These are phyloP conservation scores for Exidia glandulosa DNA, from an alignment of 768 basidiomycete species.

Conservation along the genomic window DNA sequence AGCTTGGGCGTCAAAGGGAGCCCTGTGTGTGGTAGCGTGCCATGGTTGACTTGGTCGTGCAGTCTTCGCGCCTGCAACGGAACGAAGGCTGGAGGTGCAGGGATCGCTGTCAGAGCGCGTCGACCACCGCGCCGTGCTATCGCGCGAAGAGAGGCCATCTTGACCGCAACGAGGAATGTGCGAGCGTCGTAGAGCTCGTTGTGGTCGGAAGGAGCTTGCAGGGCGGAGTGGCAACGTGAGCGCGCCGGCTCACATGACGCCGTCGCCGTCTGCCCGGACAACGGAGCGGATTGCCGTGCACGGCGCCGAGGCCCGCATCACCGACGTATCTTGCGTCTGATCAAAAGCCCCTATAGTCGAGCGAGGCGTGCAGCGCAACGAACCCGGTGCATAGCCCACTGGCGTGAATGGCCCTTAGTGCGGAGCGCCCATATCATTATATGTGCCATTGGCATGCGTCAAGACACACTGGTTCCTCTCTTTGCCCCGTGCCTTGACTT, in stretches of 20 bases:
- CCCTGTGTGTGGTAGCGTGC: constrained; percentile 29
- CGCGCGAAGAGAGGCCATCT: not conserved
- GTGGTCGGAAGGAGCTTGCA: not conserved
- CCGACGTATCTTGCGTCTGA: too few relatives aligned
- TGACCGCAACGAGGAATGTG: not conserved
- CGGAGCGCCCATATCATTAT: too few relatives aligned
- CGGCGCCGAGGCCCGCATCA: too few relatives aligned
- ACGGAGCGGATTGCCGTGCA: too few relatives aligned
- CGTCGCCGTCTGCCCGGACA: not conserved
- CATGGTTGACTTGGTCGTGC: constrained; percentile 15
- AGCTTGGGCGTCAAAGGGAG: constrained; percentile 62
- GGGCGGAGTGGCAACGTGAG: not conserved
- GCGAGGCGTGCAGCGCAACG: too few relatives aligned
- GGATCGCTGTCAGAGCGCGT: not conserved
- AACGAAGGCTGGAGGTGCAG: not conserved
- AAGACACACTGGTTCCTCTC: too few relatives aligned
- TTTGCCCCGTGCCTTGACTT: too few relatives aligned
- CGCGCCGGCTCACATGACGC: not conserved
- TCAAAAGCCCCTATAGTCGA: too few relatives aligned
- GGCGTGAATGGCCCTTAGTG: too few relatives aligned
- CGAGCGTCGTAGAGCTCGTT: not conserved
- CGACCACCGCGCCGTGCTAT: not conserved
- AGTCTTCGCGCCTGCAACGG: not conserved
- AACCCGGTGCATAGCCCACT: too few relatives aligned
- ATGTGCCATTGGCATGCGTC: too few relatives aligned